phyloP scores from a whole-genome alignment of 2,329 filamentous ascomycete species.

The Zymoseptoria tritici region DNA sequence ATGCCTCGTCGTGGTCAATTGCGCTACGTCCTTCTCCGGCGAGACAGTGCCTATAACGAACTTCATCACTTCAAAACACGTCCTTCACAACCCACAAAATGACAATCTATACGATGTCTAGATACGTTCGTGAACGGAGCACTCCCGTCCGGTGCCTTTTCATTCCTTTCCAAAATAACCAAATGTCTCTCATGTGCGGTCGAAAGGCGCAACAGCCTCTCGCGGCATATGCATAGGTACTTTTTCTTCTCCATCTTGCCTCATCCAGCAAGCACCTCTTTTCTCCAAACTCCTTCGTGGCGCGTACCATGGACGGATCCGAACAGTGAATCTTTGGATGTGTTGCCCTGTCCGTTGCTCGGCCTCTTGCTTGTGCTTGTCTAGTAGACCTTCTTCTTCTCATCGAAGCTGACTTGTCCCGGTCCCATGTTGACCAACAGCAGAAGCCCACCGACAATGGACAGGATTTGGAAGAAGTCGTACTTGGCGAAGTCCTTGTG shows the following conservation, averaged over 20 bases:
- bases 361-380: background rate
- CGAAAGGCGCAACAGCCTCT: background rate
- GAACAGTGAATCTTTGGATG: too few species aligned
- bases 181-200: background rate
- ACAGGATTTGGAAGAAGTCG: constrained; percentile 99
- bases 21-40: too few species aligned
- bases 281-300: background rate
- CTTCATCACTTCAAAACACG: background rate
- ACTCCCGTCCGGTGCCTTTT: background rate
- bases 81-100: background rate
- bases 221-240: background rate
- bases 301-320: background rate
- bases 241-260: background rate
- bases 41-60: too few species aligned
- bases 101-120: background rate
- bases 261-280: background rate
- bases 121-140: background rate
- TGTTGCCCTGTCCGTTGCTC: background rate
- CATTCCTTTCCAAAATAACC: background rate
- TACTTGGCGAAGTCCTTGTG: constrained; percentile 99
- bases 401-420: constrained; percentile 94
- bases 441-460: constrained; percentile 92
- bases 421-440: constrained; percentile 98
- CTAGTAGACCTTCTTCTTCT: constrained; percentile 99
- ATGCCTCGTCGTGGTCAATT: too few species aligned